These are phyloP conservation scores for Rhododendron griersonianum DNA, from an alignment of 148 eudicot species.

Conservation along the genomic window DNA sequence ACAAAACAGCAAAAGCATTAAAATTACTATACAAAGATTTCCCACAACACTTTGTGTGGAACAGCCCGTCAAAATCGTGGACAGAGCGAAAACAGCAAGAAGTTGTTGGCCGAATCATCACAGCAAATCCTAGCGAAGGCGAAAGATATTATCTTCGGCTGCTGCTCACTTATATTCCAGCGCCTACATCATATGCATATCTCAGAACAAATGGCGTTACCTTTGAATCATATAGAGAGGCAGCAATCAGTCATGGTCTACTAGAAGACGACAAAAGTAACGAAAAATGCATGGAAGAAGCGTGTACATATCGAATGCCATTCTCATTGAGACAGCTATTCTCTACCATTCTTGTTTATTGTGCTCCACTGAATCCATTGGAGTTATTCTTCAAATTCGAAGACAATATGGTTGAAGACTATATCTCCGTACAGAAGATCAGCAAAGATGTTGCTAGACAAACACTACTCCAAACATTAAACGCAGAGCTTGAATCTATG, in stretches of 20 bases:
- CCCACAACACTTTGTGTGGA: neutral
- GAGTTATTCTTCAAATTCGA: too few relatives aligned
- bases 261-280: neutral
- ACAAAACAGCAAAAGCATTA: rapidly evolving
- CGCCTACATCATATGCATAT: neutral
- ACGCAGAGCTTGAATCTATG: too few relatives aligned
- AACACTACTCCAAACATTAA: too few relatives aligned
- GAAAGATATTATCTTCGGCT: too few relatives aligned
- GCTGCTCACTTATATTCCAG: too few relatives aligned
- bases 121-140: too few relatives aligned
- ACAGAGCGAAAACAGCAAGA: too few relatives aligned
- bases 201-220: rapidly evolving
- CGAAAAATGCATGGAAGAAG: neutral
- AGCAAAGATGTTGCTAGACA: too few relatives aligned
- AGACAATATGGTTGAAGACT: too few relatives aligned
- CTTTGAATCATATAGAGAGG: neutral
- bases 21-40: neutral
- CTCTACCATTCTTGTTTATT: neutral
- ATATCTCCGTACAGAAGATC: too few relatives aligned
- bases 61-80: neutral
- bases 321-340: neutral
- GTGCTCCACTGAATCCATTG: neutral
- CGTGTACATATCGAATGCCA: neutral
- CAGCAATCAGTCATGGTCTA: neutral
- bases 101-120: too few relatives aligned